Conservation (phyloP, 345 rosid genomes). For the Nasturtium officinale region DNA sequence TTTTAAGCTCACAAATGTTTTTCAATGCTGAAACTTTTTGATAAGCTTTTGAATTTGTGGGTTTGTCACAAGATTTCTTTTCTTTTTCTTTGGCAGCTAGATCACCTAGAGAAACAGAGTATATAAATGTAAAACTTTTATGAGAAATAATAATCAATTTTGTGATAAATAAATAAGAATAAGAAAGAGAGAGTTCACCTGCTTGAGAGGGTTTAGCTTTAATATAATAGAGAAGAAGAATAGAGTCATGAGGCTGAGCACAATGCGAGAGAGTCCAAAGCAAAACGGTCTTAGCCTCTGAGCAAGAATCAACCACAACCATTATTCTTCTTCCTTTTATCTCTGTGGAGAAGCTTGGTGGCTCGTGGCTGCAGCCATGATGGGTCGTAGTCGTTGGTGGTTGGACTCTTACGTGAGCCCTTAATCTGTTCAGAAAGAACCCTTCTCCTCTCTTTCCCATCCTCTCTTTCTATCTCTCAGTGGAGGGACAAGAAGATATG, state of each 20-base stretch:
- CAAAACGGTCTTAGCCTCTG: constrained; percentile 76
- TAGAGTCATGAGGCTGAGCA: constrained; percentile 69
- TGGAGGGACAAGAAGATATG: constrained; percentile 14
- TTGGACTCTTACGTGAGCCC: constrained; percentile 75
- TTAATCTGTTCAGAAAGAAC: constrained; percentile 76
- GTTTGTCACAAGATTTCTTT: constrained; percentile 43
- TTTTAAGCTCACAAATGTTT: constrained; percentile 65
- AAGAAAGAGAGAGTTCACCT: constrained; percentile 16
- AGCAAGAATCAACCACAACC: constrained; percentile 82
- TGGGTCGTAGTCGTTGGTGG: constrained; percentile 59
- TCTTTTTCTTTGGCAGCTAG: constrained; percentile 23
- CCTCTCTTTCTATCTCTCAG: constrained; percentile 44
- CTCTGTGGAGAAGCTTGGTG: constrained; percentile 28
- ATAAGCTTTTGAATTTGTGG: constrained; percentile 53
- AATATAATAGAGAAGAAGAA: constrained; percentile 69
- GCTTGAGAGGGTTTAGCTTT: constrained; percentile 44
- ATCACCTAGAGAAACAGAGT: constrained; percentile 8
- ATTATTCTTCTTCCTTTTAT: constrained; percentile 66
- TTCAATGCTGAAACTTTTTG: constrained; percentile 58
- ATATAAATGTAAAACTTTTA: neutral
- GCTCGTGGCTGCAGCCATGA: constrained; percentile 28
- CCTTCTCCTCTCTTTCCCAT: constrained; percentile 60
- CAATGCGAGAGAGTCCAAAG: constrained; percentile 93
- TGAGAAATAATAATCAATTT: neutral
- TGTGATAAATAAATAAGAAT: neutral